Evolutionary conservation across 1,284 basidiomycete species (phyloP), one percentile per base, ranked within the genome.

Genomic region (Cyathus olla): DNA sequence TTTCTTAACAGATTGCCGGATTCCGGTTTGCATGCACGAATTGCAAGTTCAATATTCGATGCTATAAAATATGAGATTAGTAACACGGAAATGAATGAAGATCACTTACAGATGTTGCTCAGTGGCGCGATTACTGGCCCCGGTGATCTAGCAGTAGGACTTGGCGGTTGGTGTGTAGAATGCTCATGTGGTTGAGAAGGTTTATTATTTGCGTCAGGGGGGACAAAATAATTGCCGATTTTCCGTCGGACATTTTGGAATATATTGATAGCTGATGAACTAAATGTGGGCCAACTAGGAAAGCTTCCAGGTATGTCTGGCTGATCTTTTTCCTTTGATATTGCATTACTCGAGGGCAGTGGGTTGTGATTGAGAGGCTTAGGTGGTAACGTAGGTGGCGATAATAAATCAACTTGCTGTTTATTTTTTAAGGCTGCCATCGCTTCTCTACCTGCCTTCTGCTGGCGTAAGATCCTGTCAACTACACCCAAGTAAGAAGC

Each of bases 401-500:
- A 73, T 39, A 75, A 60, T 17, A 77, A 67, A 5, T 60, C 57
- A 9, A 66, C 62, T 26, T 73, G 66, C 35, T 70, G 57, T 47
- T 66, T 69, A 17, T 66, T 71, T 55, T 72, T 71, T 22, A 81
- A 83, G 60, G 85, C 85, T 73, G 87, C 89, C 0, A 85, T 80
- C 1, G 90, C 87, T 56, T 92, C 85, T 31, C 85, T 84, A 59
- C 96, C 90, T 13, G 90, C 91, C 68, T 89, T 87, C 68, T 97
- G 94, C 68, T 95, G 92, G 62, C 91, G 91, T 55, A 98, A 80
- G 60, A 99, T 97, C 55, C 97, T 88, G 73, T 98, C 96, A 55
- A 98, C 96, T 92, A 70, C 44, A 40, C 15, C 21, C 44, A 56
- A 51, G 29, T 29, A 44, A n/a, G 55, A 58, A 49, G 6, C 39